Evolutionary conservation across 371 early-diverging fungal genomes (phyloP).

Genomic region (Mucor velutinosus): DNA sequence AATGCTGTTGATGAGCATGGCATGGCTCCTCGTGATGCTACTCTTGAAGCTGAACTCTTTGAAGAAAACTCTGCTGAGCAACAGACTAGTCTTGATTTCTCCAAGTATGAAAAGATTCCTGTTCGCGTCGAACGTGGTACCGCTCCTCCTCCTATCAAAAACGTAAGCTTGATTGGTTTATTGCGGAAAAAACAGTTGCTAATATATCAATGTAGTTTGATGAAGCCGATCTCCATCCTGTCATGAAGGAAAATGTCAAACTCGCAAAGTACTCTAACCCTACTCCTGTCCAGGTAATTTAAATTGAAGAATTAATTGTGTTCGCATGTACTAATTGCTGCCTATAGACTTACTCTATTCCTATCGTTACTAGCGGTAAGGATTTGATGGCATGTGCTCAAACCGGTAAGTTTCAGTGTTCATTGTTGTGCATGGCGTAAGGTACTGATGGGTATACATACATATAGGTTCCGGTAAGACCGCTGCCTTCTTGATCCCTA

Average conservation of each 20-base stretch:
- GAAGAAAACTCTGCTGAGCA: slow-evolving; percentile 40
- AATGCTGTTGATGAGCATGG: slow-evolving; percentile 40
- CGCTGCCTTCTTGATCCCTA: slow-evolving; percentile 70
- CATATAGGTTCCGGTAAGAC: slow-evolving; percentile 68
- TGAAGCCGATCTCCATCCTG: slow-evolving; percentile 47
- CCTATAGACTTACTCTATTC: slow-evolving; percentile 64
- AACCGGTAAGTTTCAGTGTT: slow-evolving; percentile 54
- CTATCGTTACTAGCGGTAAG: slow-evolving; percentile 63
- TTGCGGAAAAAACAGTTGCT: not conserved
- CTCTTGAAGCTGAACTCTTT: slow-evolving; percentile 58
- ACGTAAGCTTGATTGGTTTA: slow-evolving; percentile 17
- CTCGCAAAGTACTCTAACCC: slow-evolving; percentile 63
- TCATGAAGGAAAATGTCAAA: slow-evolving; percentile 58
- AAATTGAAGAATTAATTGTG: not conserved
- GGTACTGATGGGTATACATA: not conserved
- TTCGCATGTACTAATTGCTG: not conserved
- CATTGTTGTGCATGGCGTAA: not conserved
- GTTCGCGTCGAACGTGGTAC: slow-evolving; percentile 56
- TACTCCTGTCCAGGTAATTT: slow-evolving; percentile 69
- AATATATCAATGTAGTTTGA: slow-evolving; percentile 40
- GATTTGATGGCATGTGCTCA: slow-evolving; percentile 83
- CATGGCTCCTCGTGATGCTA: slow-evolving; percentile 46
- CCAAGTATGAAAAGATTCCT: slow-evolving; percentile 59
- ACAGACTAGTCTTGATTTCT: slow-evolving; percentile 60
- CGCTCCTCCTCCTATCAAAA: slow-evolving; percentile 42